Conservation (phyloP, 352 stramenopile species). For the Pythium volutum region DNA sequence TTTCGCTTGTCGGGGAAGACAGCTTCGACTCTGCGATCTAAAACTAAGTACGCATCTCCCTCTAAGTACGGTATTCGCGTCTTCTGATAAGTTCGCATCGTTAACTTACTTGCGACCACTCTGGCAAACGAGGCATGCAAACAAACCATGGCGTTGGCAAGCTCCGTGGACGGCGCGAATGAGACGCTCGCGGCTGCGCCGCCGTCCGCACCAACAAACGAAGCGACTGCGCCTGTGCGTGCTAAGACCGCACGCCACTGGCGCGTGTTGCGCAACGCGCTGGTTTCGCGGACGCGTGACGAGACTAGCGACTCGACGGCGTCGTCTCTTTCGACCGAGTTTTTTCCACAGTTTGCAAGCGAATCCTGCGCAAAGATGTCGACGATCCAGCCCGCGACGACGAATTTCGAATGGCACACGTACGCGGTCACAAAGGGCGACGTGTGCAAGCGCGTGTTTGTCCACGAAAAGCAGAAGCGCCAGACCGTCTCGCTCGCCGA, state of each 20-base stretch:
- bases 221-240: not conserved
- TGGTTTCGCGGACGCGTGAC: conserved; percentile 35
- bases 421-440: conserved; percentile 34
- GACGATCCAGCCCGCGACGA: conserved; percentile 8
- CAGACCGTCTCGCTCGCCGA: conserved; percentile 55
- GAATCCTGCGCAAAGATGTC: not conserved
- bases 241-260: conserved; percentile 61
- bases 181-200: not conserved
- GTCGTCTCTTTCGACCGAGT: conserved; percentile 57
- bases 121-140: not conserved
- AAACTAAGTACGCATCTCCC: conserved; percentile 18
- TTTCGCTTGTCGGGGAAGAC: conserved; percentile 23
- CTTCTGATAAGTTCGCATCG: conserved; percentile 3
- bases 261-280: conserved; percentile 61
- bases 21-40: conserved; percentile 26
- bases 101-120: conserved; percentile 15
- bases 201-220: not conserved
- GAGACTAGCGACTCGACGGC: conserved; percentile 36
- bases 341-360: conserved; percentile 50
- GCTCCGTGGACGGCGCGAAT: conserved; percentile 15
- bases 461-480: conserved; percentile 70
- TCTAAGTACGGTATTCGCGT: conserved; percentile 11
- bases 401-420: conserved; percentile 47
- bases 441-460: conserved; percentile 27
- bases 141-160: not conserved